These are phyloP conservation scores for Irpex sp. DNA, from an alignment of 1,284 basidiomycete species.

Conservation along the genomic window DNA sequence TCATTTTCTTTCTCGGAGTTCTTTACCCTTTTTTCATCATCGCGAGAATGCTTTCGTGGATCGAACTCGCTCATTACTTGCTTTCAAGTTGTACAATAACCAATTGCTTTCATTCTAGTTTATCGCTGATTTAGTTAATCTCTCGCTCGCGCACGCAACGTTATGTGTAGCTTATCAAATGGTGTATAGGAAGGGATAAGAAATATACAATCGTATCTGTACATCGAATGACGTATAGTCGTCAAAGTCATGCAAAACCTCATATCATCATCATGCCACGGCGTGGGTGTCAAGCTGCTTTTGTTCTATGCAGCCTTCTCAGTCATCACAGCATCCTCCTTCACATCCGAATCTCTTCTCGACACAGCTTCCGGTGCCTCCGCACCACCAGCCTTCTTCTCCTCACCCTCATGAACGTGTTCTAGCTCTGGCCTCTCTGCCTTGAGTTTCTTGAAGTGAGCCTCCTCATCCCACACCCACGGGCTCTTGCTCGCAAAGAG, in stretches of 20 bases:
- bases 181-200: background rate
- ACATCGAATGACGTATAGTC: background rate
- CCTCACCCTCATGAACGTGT: constrained; percentile 7
- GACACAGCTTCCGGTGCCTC: background rate
- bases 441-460: constrained; percentile 29
- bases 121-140: background rate
- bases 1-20: background rate
- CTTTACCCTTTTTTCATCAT: background rate
- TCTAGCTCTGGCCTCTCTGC: constrained; percentile 17
- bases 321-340: background rate
- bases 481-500: constrained; percentile 43
- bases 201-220: background rate
- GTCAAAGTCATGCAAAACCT: background rate
- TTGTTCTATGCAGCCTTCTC: background rate
- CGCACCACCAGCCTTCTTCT: background rate
- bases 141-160: background rate
- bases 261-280: background rate
- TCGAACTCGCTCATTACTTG: background rate
- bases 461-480: constrained; percentile 45
- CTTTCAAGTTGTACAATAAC: background rate
- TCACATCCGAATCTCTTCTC: background rate
- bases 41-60: background rate
- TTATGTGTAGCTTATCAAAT: background rate
- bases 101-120: background rate
- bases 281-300: background rate